Conservation (phyloP, 2,329 filamentous ascomycete genomes). For the Pseudohalonectria lignicola region DNA sequence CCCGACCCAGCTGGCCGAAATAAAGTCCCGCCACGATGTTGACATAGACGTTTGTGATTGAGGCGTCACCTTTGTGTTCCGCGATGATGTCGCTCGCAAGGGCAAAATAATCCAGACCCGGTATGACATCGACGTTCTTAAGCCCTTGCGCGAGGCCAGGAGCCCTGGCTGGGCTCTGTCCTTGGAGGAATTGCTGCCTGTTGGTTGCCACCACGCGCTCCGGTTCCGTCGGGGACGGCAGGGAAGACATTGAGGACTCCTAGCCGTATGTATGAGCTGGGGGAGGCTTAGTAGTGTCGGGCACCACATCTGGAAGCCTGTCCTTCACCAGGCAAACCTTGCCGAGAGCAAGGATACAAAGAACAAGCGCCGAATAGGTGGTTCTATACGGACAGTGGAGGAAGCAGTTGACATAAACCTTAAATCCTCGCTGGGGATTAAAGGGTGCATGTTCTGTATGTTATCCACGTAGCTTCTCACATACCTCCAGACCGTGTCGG, state of each 20-base stretch:
- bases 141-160: no score
- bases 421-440: constrained; percentile 43
- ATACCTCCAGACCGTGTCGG: constrained; percentile 37
- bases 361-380: constrained; percentile 69
- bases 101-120: constrained; percentile 82
- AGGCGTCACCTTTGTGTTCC: constrained; percentile 65
- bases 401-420: constrained; percentile 41
- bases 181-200: constrained; percentile 40
- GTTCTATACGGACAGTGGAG: constrained; percentile 39
- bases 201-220: constrained; percentile 25
- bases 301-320: constrained; percentile 45
- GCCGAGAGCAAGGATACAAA: constrained; percentile 76
- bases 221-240: constrained; percentile 34
- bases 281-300: constrained; percentile 26
- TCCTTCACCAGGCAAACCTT: constrained; percentile 58
- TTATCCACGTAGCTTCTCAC: constrained; percentile 47
- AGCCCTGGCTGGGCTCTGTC: constrained; percentile 13
- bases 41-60: constrained; percentile 75
- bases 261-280: constrained; percentile 20
- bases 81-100: constrained; percentile 80
- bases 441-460: constrained; percentile 55
- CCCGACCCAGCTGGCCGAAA: constrained; percentile 75
- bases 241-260: constrained; percentile 22
- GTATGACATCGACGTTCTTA: constrained; percentile 64
- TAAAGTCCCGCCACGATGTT: constrained; percentile 80